Conservation (phyloP, 2,329 filamentous ascomycete species). For the Ophiosphaerella narmari region DNA sequence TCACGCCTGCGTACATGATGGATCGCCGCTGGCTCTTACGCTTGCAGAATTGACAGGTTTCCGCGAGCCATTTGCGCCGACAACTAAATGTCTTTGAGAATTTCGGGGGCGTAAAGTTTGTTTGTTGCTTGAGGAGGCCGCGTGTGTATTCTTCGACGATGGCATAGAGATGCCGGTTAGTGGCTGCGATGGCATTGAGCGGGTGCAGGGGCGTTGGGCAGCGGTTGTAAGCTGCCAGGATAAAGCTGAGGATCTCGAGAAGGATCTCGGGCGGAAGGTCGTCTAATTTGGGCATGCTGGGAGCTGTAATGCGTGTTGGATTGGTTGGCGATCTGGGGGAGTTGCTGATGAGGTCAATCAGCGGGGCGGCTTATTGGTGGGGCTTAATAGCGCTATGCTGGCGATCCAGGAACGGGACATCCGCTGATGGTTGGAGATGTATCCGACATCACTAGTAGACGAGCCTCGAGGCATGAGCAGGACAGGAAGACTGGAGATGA, state of each 20-base stretch:
- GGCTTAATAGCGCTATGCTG: neutral
- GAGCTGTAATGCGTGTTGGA: neutral
- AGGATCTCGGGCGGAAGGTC: slow-evolving; percentile 35
- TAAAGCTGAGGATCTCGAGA: slow-evolving; percentile 32
- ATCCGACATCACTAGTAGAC: too few relatives aligned
- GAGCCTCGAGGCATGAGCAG: too few relatives aligned
- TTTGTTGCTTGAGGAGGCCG: slow-evolving; percentile 28
- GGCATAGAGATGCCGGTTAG: slow-evolving; percentile 26
- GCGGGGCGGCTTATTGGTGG: neutral
- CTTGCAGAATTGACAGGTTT: slow-evolving; percentile 34
- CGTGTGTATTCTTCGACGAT: slow-evolving; percentile 38
- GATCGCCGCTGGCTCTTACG: slow-evolving; percentile 29
- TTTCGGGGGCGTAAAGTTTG: slow-evolving; percentile 21
- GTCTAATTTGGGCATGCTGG: slow-evolving; percentile 21
- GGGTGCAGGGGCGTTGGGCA: slow-evolving; percentile 13
- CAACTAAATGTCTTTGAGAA: slow-evolving; percentile 18
- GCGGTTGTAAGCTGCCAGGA: slow-evolving; percentile 11
- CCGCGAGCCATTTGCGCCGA: slow-evolving; percentile 30
- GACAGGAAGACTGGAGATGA: too few relatives aligned
- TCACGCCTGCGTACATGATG: slow-evolving; percentile 25
- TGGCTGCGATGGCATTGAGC: slow-evolving; percentile 30
- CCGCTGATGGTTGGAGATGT: too few relatives aligned
- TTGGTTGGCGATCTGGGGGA: neutral
- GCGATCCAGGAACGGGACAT: too few relatives aligned
- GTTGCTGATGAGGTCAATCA: slow-evolving; percentile 1